Base-by-base conservation (phyloP, 1,139 yeast species). In the Lodderomyces theae region DNA sequence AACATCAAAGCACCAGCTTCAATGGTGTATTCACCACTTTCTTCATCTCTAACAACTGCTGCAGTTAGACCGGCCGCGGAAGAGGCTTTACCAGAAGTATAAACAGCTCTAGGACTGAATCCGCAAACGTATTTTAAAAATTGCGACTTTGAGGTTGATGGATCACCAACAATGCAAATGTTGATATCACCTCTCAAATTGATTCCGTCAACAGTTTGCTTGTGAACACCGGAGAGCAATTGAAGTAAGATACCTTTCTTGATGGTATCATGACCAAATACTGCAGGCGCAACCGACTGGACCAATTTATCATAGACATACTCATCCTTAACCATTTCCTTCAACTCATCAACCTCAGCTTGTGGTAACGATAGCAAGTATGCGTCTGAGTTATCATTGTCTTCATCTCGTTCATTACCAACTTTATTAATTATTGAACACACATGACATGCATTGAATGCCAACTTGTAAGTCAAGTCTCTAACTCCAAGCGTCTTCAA, bases 1-100 rank as follows among this genome's bases (percentile, higher is more conserved):
- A 92, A 74, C 99, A 92, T 92, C 45, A 92, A 73, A 2, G 99
- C 99, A 61, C 99, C 99, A 0, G 98, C 99, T 61, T 92, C 99
- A 48, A 92, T 94, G 1, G 98, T 92, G 55, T 85, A 89, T 58
- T 92, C 98, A 33, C 97, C 96, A 54, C 95, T 87, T 61, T 92
- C 99, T 64, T 94, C 98, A 60, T 92, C 99, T 61, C 84, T 87
- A 13, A 92, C 96, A 21, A 92, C 99, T 0, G 97, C 96, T 1
- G 98, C 99, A 1, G 99, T 92, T 53, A 92, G 75, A 72, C 98
- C 98, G 11, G 99, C 99, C 2, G 99, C 99, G 2, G 97, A 81
- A 0, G 97, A 90, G 0, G 99, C 98, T 59, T 92, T 92, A 63
- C 99, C 99, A 0, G 97, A 90, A 1, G 99, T 94, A 59, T 94